Evolutionary conservation across 352 stramenopile genomes (phyloP), one percentile per base, ranked within the genome.

Genomic region (Phytophthora constricta): DNA sequence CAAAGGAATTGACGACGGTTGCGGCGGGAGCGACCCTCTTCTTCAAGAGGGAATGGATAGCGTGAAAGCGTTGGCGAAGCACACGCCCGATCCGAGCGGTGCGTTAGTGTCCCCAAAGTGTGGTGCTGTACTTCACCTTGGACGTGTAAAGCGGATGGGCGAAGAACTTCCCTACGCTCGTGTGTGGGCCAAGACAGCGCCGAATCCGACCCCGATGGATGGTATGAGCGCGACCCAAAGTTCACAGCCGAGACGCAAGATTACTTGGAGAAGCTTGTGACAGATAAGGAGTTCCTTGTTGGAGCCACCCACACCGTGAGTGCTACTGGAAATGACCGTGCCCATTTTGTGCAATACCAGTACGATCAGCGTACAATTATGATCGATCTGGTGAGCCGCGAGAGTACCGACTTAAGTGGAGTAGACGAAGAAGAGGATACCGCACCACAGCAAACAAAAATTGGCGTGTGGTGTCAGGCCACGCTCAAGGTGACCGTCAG

Each of bases 101-200:
- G 58, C 31, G 3, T 54, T 94, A 8, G 80, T 92, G 26, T 92
- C 86, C 1, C 79, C 84, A 1, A 69, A 80, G 22, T 80, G 76
- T 16, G 80, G 81, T n/a, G 70, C 79, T 2, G 63, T 75, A 42
- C 26, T 94, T 3, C 76, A 84, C 8, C 27, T 94, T 0, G 86
- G 86, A 8, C 55, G 53, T 16, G 74, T 94, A 14, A 78, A 76
- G 23, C 53, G 77, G 37, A 16, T 83, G n/a, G 86, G 84, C 0
- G 49, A 71, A 5, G 68, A 76, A 1, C 62, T 84, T 4, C 84
- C 86, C 20, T 70, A 78, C 20, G 58, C 68, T 17, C 66, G 43
- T 13, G 66, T 84, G 19, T 93, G 84, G 84, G 84, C 80, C 9
- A 90, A 84, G 55, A 89, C 77, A 0, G 66, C 73, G 10, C 63